Evolutionary conservation across 179 eudicot genomes (phyloP).

Genomic region (Silene coronaria): DNA sequence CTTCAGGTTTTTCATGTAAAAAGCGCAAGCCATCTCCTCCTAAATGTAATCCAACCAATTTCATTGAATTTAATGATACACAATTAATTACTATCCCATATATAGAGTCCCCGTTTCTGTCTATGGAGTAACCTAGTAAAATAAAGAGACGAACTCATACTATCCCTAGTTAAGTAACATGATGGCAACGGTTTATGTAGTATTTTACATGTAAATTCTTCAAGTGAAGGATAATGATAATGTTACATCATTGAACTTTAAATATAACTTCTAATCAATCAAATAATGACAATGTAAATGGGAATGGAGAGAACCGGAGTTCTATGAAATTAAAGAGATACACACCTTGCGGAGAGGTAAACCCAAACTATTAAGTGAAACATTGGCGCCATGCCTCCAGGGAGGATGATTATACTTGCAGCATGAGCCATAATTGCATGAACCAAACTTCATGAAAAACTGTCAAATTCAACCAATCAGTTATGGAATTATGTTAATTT

Average conservation of each 20-base stretch:
- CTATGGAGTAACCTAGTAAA: too few species aligned
- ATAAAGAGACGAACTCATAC: too few species aligned
- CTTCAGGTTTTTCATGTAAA: conserved; percentile 48
- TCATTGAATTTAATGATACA: not conserved
- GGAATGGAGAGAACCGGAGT: not conserved
- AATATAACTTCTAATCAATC: too few species aligned
- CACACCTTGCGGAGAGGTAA: conserved; percentile 67
- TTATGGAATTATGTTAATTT: not conserved
- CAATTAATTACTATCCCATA: not conserved
- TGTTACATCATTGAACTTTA: too few species aligned
- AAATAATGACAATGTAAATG: too few species aligned
- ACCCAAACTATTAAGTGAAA: conserved; percentile 44
- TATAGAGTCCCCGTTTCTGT: too few species aligned
- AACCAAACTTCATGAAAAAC: conserved; percentile 64
- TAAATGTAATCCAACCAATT: conserved; percentile 11
- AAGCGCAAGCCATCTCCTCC: conserved; percentile 61
- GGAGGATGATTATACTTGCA: conserved; percentile 73
- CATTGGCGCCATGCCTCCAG: conserved; percentile 44
- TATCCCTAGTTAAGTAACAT: not conserved
- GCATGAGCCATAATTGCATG: conserved; percentile 62
- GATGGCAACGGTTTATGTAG: too few species aligned
- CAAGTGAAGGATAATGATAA: too few species aligned
- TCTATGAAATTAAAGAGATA: conserved; percentile 1
- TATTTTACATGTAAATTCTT: too few species aligned
- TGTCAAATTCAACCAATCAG: conserved; percentile 33